These are phyloP conservation scores for Fusarium siculi DNA, from an alignment of 2,329 filamentous ascomycete species.

Conservation along the genomic window DNA sequence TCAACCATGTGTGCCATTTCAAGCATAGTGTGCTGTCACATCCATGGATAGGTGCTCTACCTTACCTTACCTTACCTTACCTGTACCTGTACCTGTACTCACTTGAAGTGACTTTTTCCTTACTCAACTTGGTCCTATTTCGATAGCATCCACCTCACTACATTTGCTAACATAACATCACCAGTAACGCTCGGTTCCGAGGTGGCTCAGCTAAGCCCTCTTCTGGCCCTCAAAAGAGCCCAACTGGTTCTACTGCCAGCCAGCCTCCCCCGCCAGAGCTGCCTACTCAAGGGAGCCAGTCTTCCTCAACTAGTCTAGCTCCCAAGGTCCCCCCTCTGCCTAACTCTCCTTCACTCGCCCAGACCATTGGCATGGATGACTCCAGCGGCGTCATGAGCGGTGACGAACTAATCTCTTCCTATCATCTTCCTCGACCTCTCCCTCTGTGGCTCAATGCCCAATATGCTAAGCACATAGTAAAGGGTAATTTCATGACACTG, in stretches of 20 bases:
- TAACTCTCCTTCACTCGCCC: conserved; percentile 71
- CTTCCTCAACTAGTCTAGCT: conserved; percentile 62
- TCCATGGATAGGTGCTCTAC: conserved; percentile 1
- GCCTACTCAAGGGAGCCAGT: conserved; percentile 60
- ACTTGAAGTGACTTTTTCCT: conserved; percentile 10
- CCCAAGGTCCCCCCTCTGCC: conserved; percentile 71
- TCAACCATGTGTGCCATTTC: conserved; percentile 31
- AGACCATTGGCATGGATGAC: conserved; percentile 76
- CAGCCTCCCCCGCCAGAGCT: conserved; percentile 61
- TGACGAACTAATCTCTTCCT: conserved; percentile 67
- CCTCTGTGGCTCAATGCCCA: conserved; percentile 78
- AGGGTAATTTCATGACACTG: conserved; percentile 98
- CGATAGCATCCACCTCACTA: not conserved
- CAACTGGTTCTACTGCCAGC: conserved; percentile 58
- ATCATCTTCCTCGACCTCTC: conserved; percentile 72
- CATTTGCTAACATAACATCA: conserved; percentile 41
- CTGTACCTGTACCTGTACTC: not conserved
- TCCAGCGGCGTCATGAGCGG: conserved; percentile 59
- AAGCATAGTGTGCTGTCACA: conserved; percentile 39
- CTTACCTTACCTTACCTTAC: not conserved
- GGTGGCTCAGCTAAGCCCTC: conserved; percentile 63
- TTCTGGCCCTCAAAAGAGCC: conserved; percentile 63
- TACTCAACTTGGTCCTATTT: not conserved
- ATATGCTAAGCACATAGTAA: conserved; percentile 89
- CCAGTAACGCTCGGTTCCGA: conserved; percentile 68